phyloP scores from a whole-genome alignment of 2,329 filamentous ascomycete genomes.

The Rosellinia necatrix region DNA sequence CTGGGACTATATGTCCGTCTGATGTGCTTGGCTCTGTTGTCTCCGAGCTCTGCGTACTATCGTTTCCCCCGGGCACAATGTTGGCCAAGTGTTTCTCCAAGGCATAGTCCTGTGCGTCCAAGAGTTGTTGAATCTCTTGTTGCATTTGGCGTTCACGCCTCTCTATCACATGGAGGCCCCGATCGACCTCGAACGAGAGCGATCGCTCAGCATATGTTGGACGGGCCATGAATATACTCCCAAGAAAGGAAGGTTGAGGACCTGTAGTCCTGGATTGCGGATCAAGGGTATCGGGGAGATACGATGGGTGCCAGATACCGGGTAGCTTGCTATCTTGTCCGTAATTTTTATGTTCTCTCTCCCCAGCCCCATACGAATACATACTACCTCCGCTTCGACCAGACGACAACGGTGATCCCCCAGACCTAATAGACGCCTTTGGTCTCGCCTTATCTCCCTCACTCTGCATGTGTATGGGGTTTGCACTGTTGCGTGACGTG shows the following conservation, averaged over 20 bases:
- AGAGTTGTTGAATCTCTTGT: conserved; percentile 59
- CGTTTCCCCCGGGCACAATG: conserved; percentile 19
- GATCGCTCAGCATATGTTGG: conserved; percentile 27
- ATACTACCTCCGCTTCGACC: conserved; percentile 20
- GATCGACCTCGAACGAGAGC: conserved; percentile 33
- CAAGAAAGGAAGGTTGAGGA: conserved; percentile 35
- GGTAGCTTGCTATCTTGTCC: conserved; percentile 18
- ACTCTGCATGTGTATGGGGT: neutral
- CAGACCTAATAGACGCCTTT: conserved; percentile 33
- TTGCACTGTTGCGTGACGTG: neutral
- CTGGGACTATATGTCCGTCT: conserved; percentile 54
- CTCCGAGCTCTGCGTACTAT: conserved; percentile 12
- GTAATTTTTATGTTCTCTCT: conserved; percentile 1
- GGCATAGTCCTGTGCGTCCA: conserved; percentile 63
- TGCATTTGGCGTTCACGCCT: conserved; percentile 59
- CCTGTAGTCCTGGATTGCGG: conserved; percentile 12
- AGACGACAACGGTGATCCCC: conserved; percentile 18
- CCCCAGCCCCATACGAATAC: conserved; percentile 17
- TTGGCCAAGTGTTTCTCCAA: conserved; percentile 48
- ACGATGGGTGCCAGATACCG: conserved; percentile 33
- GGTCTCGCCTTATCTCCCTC: conserved; percentile 20
- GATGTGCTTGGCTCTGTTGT: conserved; percentile 26
- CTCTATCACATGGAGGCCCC: conserved; percentile 40
- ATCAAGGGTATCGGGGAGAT: conserved; percentile 25
- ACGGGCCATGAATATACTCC: conserved; percentile 36